A percentile compares a stretch with the other conserved stretches of the same genome.
Evolutionary conservation across 305 asterid genomes (phyloP).

Genomic region (Solanum hybrid): DNA sequence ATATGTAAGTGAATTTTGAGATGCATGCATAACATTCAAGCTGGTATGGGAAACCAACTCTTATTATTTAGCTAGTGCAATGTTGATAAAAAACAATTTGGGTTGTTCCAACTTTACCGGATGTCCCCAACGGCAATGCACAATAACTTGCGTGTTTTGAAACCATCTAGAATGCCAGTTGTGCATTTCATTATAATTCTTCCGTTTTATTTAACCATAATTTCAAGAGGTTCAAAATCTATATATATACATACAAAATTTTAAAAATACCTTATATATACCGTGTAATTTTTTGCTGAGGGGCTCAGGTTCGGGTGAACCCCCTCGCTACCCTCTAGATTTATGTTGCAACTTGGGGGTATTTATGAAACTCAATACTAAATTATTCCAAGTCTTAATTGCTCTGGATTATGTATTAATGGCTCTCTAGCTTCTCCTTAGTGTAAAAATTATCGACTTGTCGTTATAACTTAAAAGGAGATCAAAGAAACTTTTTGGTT

Average conservation of each 20-base stretch:
- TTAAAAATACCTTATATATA: neutral
- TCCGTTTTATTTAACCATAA: slow-evolving; percentile 3
- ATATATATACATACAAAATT: neutral
- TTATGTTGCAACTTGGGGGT: neutral
- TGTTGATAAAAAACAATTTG: neutral
- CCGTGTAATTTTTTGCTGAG: neutral
- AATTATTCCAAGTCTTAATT: neutral
- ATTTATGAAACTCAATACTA: neutral
- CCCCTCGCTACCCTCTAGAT: neutral
- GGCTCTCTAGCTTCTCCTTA: neutral
- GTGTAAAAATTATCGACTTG: neutral
- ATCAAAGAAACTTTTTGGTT: neutral
- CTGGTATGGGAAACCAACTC: neutral
- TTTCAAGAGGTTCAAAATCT: neutral
- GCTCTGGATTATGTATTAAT: neutral
- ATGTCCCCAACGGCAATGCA: neutral
- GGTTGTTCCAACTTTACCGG: neutral
- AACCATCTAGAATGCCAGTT: neutral
- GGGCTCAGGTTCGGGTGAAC: neutral
- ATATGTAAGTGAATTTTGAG: neutral
- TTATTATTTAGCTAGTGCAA: neutral
- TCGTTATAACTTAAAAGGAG: neutral
- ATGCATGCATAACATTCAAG: neutral
- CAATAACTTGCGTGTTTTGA: neutral
- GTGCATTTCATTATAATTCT: neutral